phyloP scores from a whole-genome alignment of 2,329 filamentous ascomycete genomes.

The Setomelanomma holmii region DNA sequence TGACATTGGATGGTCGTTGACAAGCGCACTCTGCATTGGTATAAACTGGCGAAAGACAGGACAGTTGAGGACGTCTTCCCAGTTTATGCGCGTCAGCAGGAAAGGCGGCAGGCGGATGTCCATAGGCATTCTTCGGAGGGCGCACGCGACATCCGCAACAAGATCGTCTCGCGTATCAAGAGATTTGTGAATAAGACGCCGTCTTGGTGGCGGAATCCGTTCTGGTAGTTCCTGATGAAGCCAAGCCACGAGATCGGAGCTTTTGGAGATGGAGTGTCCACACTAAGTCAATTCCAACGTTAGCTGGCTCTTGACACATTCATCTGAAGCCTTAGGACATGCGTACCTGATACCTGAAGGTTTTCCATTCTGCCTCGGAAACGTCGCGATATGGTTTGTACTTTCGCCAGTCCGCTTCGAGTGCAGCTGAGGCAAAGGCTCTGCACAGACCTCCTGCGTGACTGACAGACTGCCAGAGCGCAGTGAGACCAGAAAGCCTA shows the following conservation, averaged over 20 bases:
- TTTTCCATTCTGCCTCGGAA: no score
- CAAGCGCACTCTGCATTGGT: constrained; percentile 59
- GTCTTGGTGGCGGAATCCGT: background rate
- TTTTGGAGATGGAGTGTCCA: background rate
- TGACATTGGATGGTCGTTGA: constrained; percentile 60
- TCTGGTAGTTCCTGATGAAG: background rate
- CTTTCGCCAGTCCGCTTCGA: no score
- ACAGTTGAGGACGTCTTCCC: constrained; percentile 57
- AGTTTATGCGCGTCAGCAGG: background rate
- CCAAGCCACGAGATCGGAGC: background rate
- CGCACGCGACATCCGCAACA: background rate
- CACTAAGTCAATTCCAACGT: background rate
- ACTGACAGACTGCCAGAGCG: no score
- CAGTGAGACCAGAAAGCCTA: no score
- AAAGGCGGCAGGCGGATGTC: background rate
- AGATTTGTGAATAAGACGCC: background rate
- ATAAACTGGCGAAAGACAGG: constrained; percentile 66
- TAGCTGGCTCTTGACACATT: no score
- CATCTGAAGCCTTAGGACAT: no score
- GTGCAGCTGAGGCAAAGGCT: no score
- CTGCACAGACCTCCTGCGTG: no score
- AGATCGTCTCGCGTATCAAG: background rate
- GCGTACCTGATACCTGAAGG: no score
- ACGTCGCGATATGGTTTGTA: no score
- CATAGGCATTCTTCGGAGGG: background rate